Conservation (phyloP, 148 eudicot genomes). For the Suaeda aralocaspica region DNA sequence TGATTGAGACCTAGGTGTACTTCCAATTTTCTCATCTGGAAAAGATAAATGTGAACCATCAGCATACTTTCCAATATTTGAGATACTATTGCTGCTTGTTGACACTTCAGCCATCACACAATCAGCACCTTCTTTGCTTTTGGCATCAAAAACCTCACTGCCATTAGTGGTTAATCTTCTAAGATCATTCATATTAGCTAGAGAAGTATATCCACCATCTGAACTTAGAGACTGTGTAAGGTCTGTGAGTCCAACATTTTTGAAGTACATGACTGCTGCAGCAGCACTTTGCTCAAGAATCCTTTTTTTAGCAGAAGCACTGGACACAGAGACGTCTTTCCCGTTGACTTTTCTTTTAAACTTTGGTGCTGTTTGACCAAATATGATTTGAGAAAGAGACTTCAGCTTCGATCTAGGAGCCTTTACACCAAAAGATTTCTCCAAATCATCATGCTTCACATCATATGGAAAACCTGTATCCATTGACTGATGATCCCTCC, state of each 20-base stretch:
- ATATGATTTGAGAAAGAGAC: slow-evolving; percentile 48
- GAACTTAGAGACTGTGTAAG: slow-evolving; percentile 29
- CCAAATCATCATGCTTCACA: slow-evolving; percentile 91
- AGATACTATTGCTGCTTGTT: slow-evolving; percentile 25
- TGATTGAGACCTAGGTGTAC: slow-evolving; percentile 20
- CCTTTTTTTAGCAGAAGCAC: slow-evolving; percentile 58
- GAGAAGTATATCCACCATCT: slow-evolving; percentile 26
- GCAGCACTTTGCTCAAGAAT: slow-evolving; percentile 75
- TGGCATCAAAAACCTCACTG: slow-evolving; percentile 24
- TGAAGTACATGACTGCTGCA: slow-evolving; percentile 63
- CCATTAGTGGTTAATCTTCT: slow-evolving; percentile 19
- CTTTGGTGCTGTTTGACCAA: slow-evolving; percentile 51
- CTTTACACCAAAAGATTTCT: slow-evolving; percentile 84
- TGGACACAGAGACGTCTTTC: slow-evolving; percentile 40
- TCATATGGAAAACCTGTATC: slow-evolving; percentile 91
- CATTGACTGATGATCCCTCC: slow-evolving; percentile 86
- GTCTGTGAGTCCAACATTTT: slow-evolving; percentile 30
- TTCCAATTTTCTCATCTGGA: slow-evolving; percentile 10
- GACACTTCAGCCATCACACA: slow-evolving; percentile 29
- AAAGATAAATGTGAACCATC: slow-evolving; percentile 18
- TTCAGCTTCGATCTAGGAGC: slow-evolving; percentile 47
- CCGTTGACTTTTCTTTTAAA: slow-evolving; percentile 73
- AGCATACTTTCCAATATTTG: slow-evolving; percentile 22
- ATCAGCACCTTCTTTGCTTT: slow-evolving; percentile 17
- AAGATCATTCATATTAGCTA: slow-evolving; percentile 16